These are phyloP conservation scores for Penicillium thymicola DNA, from an alignment of 2,329 filamentous ascomycete genomes.

Conservation along the genomic window DNA sequence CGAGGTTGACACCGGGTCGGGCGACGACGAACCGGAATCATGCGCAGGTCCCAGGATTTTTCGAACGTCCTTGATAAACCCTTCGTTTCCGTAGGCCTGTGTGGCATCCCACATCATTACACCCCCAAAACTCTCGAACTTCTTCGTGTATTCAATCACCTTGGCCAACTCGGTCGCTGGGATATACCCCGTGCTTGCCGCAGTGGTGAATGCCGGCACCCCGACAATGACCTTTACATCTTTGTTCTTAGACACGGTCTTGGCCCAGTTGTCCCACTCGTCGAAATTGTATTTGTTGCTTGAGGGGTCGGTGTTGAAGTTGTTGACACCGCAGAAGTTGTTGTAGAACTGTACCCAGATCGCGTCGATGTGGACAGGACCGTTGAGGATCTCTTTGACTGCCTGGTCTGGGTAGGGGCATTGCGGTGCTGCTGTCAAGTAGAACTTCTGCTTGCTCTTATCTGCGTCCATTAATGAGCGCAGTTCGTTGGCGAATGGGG, in stretches of 20 bases:
- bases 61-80: slow-evolving; percentile 51
- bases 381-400: slow-evolving; percentile 56
- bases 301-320: slow-evolving; percentile 46
- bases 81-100: slow-evolving; percentile 57
- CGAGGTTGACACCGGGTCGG: slow-evolving; percentile 26
- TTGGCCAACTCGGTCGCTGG: slow-evolving; percentile 45
- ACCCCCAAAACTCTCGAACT: slow-evolving; percentile 61
- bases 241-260: slow-evolving; percentile 54
- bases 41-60: slow-evolving; percentile 31
- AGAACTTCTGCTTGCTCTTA: slow-evolving; percentile 54
- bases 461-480: slow-evolving; percentile 54
- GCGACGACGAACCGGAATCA: slow-evolving; percentile 49
- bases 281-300: slow-evolving; percentile 61
- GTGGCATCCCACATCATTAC: slow-evolving; percentile 69
- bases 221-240: slow-evolving; percentile 62
- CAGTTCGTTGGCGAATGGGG: slow-evolving; percentile 58
- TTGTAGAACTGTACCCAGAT: slow-evolving; percentile 67
- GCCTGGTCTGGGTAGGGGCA: slow-evolving; percentile 64
- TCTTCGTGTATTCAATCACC: slow-evolving; percentile 54
- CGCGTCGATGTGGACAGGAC: slow-evolving; percentile 56
- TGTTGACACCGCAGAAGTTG: slow-evolving; percentile 61
- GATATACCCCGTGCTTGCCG: slow-evolving; percentile 57
- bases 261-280: slow-evolving; percentile 66
- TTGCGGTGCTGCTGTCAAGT: slow-evolving; percentile 65
- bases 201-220: slow-evolving; percentile 53